phyloP scores from a whole-genome alignment of 164 flowering plant genomes.

The Akebia trifoliata region DNA sequence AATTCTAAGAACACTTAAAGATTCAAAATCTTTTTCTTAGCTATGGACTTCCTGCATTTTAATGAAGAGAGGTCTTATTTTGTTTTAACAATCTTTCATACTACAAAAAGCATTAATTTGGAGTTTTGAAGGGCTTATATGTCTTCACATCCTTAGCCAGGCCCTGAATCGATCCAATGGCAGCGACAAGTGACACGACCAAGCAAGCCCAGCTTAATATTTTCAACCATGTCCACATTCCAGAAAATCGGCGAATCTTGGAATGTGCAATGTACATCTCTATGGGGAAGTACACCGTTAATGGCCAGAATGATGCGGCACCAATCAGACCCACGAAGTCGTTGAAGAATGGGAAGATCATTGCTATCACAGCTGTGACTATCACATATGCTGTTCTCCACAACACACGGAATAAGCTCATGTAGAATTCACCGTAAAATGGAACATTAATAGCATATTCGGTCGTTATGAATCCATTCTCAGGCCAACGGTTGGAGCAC shows the following conservation, averaged over 20 bases:
- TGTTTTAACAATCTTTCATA: neutral
- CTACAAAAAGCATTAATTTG: conserved; percentile 5
- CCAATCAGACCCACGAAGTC: conserved; percentile 70
- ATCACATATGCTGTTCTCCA: conserved; percentile 76
- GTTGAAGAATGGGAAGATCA: conserved; percentile 90
- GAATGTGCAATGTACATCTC: conserved; percentile 75
- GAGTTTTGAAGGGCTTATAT: conserved; percentile 58
- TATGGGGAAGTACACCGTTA: conserved; percentile 83
- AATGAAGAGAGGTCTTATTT: no score
- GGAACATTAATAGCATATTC: conserved; percentile 45
- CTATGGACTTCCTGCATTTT: no score
- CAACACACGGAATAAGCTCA: conserved; percentile 57
- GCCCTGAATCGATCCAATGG: conserved; percentile 73
- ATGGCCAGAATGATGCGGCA: conserved; percentile 70
- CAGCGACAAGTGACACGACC: conserved; percentile 58
- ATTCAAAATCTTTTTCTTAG: no score
- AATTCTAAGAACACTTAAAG: no score
- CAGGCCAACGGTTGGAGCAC: conserved; percentile 44
- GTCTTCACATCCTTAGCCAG: conserved; percentile 35
- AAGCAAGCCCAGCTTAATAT: conserved; percentile 64
- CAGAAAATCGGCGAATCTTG: conserved; percentile 41
- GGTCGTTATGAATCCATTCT: conserved; percentile 44
- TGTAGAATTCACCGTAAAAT: conserved; percentile 23
- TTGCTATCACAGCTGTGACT: conserved; percentile 58
- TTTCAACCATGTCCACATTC: conserved; percentile 64